Evolutionary conservation across 805 yeast genomes (phyloP).

Genomic region (Metschnikowia lunata): DNA sequence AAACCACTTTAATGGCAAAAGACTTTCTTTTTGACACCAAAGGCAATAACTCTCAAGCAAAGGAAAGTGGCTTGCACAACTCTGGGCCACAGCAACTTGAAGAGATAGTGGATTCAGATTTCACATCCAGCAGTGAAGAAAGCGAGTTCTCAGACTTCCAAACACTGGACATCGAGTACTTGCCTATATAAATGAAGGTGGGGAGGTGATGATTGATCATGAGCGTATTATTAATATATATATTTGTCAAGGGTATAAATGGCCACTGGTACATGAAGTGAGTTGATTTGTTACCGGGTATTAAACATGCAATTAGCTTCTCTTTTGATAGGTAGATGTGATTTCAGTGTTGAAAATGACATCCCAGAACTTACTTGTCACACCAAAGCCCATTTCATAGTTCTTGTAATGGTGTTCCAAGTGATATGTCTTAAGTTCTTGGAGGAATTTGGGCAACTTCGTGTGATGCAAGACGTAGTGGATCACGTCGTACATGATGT

Average conservation of each 20-base stretch:
- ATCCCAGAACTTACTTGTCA: slow-evolving; percentile 93
- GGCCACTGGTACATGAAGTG: neutral
- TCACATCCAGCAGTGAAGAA: too few relatives aligned
- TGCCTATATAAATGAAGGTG: too few relatives aligned
- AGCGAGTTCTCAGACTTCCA: too few relatives aligned
- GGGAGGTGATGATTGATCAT: too few relatives aligned
- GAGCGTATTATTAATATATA: too few relatives aligned
- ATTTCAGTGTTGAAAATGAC: slow-evolving; percentile 80
- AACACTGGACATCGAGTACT: too few relatives aligned
- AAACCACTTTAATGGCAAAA: neutral
- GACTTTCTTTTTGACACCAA: neutral
- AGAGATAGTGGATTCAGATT: too few relatives aligned
- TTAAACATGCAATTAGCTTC: slow-evolving; percentile 16
- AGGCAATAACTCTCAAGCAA: too few relatives aligned
- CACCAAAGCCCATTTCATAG: slow-evolving; percentile 95
- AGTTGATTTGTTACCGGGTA: neutral
- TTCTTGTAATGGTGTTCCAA: slow-evolving; percentile 97
- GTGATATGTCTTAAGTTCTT: slow-evolving; percentile 81
- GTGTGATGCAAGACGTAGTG: slow-evolving; percentile 93
- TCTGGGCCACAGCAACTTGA: too few relatives aligned
- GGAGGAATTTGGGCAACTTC: slow-evolving; percentile 69
- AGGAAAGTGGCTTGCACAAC: too few relatives aligned
- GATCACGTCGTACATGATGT: slow-evolving; percentile 86
- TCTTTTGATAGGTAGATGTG: slow-evolving; percentile 46
- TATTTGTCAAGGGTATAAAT: too few relatives aligned